phyloP scores from a whole-genome alignment of 2,329 filamentous ascomycete genomes.

The Talaromyces sp. region DNA sequence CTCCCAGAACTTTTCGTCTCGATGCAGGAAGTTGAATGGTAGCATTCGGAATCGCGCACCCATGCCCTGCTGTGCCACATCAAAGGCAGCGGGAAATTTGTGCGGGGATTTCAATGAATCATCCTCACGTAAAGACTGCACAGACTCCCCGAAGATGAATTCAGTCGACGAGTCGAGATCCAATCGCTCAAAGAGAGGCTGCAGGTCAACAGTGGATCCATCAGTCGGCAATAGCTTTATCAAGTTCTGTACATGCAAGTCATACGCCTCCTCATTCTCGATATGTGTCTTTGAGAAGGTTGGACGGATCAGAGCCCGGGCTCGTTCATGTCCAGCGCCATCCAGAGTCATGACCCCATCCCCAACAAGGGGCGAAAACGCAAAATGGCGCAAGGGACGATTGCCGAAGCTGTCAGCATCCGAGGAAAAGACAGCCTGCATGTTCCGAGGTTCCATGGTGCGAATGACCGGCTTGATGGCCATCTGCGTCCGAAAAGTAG shows the following conservation, averaged over 20 bases:
- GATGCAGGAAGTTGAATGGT: conserved; percentile 19
- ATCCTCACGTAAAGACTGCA: conserved; percentile 34
- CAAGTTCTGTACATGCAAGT: conserved; percentile 58
- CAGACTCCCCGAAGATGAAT: conserved; percentile 63
- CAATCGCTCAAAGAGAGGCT: conserved; percentile 61
- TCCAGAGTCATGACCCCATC: conserved; percentile 45
- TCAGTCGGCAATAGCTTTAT: conserved; percentile 60
- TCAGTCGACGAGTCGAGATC: conserved; percentile 67
- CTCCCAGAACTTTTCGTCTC: conserved; percentile 14
- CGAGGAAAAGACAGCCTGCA: conserved; percentile 81
- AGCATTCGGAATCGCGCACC: conserved; percentile 30
- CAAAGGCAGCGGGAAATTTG: conserved; percentile 43
- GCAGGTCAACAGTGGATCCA: conserved; percentile 61
- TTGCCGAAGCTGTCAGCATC: conserved; percentile 71
- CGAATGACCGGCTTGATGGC: conserved; percentile 45
- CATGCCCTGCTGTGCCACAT: conserved; percentile 25
- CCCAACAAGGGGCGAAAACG: conserved; percentile 53
- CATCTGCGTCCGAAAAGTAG: conserved; percentile 16
- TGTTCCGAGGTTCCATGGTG: conserved; percentile 55
- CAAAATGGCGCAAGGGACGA: conserved; percentile 49
- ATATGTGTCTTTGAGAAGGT: conserved; percentile 73
- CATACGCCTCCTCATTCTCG: conserved; percentile 56
- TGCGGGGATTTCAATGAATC: conserved; percentile 24
- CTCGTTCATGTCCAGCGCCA: conserved; percentile 61
- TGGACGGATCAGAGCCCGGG: conserved; percentile 74